Percentiles rank a stretch among this genome's conserved stretches.
phyloP scores from a whole-genome alignment of 169 alveolate species.

The Plasmodium inui region DNA sequence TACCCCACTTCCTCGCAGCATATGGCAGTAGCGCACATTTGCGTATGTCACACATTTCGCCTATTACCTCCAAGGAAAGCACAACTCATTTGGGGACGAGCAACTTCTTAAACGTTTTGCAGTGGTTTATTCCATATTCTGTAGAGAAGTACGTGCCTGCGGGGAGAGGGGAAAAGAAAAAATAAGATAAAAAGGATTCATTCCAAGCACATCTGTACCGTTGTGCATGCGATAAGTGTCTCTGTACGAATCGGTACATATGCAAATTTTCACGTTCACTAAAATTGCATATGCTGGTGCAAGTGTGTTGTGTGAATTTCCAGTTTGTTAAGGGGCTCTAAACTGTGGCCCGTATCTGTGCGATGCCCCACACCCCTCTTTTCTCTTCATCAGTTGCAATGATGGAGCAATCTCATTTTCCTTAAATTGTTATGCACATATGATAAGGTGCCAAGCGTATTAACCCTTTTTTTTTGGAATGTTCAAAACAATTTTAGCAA shows the following conservation, averaged over 20 bases:
- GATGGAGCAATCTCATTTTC: neutral
- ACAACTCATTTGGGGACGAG: neutral
- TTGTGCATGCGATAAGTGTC: neutral
- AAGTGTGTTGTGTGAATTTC: neutral
- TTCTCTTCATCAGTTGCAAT: neutral
- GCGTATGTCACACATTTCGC: neutral
- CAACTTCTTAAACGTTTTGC: constrained; percentile 44
- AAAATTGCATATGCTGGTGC: neutral
- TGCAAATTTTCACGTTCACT: neutral
- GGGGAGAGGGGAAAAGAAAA: neutral
- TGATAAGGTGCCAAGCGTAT: neutral
- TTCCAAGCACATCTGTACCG: neutral
- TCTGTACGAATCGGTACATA: neutral
- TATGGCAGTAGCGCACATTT: neutral
- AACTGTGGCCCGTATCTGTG: neutral
- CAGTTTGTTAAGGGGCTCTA: neutral
- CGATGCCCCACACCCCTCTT: neutral
- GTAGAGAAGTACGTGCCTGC: constrained; percentile 59
- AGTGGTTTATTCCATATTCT: constrained; percentile 43
- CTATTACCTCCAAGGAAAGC: neutral
- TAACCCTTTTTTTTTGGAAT: neutral
- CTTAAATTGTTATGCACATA: neutral
- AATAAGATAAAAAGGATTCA: neutral
- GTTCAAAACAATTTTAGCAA: neutral
- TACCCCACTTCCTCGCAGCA: neutral